These are phyloP conservation scores for Xylariaceae sp. DNA, from an alignment of 2,329 filamentous ascomycete genomes.

Conservation along the genomic window DNA sequence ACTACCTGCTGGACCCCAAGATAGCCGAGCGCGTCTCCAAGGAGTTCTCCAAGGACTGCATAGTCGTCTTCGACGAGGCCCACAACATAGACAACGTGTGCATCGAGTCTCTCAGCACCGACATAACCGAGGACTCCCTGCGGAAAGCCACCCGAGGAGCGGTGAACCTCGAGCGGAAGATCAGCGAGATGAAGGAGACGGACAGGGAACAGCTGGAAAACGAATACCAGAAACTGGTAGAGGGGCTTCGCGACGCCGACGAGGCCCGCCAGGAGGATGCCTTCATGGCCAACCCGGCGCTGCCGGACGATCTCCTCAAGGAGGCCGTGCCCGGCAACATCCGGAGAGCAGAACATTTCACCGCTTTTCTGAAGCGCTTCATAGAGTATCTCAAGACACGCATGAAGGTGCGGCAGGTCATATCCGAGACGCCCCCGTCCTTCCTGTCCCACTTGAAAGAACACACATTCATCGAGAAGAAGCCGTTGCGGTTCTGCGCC, in stretches of 20 bases:
- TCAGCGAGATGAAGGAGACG: constrained; percentile 90
- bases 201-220: constrained; percentile 91
- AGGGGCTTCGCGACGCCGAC: constrained; percentile 82
- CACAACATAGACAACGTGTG: constrained; percentile 99
- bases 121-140: constrained; percentile 91
- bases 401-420: constrained; percentile 97
- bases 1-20: constrained; percentile 95
- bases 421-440: constrained; percentile 91
- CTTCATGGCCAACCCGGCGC: constrained; percentile 93
- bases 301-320: constrained; percentile 89
- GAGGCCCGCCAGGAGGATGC: constrained; percentile 88
- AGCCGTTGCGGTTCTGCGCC: constrained; percentile 88
- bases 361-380: constrained; percentile 90
- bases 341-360: constrained; percentile 88
- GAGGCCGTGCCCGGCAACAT: constrained; percentile 98
- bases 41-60: constrained; percentile 95
- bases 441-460: constrained; percentile 92
- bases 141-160: constrained; percentile 87
- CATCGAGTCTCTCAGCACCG: constrained; percentile 94
- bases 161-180: constrained; percentile 83
- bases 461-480: constrained; percentile 95
- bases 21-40: constrained; percentile 93
- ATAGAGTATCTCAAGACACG: constrained; percentile 97
- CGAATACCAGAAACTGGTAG: constrained; percentile 92
- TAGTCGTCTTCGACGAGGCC: constrained; percentile 96